These are phyloP conservation scores for Bjerkandera adusta DNA, from an alignment of 1,284 basidiomycete genomes.

Conservation along the genomic window DNA sequence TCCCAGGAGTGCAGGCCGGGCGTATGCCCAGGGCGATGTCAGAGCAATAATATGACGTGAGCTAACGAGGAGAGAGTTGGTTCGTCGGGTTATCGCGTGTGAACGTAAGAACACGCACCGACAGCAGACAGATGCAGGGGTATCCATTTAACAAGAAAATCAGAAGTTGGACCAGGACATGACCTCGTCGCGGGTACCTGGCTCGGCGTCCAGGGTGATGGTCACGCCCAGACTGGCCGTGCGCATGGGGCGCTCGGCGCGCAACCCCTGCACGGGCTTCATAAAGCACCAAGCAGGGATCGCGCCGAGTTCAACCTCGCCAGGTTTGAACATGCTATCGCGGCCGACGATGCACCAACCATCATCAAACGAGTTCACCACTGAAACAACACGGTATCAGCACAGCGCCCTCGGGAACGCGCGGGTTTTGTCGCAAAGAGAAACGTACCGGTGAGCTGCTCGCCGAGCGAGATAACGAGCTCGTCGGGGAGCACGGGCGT, in stretches of 20 bases:
- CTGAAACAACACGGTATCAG: constrained; percentile 10
- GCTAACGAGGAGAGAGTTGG: no score
- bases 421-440: constrained; percentile 3
- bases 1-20: no score
- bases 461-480: constrained; percentile 52
- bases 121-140: background rate
- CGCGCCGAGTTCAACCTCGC: constrained; percentile 58
- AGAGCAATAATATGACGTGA: no score
- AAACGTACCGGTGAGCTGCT: constrained; percentile 52
- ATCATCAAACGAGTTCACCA: constrained; percentile 44
- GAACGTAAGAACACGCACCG: background rate
- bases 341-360: constrained; percentile 74
- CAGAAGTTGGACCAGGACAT: constrained; percentile 72
- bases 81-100: background rate
- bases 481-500: constrained; percentile 70
- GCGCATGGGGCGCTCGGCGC: constrained; percentile 60
- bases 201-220: constrained; percentile 45
- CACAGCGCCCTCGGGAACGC: background rate
- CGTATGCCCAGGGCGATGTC: no score
- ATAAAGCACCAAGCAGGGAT: constrained; percentile 74
- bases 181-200: constrained; percentile 44
- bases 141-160: constrained; percentile 5
- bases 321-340: constrained; percentile 43
- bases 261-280: constrained; percentile 55
- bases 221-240: constrained; percentile 60